Evolutionary conservation across 2,329 filamentous ascomycete genomes (phyloP).

Genomic region (Berkeleyomyces rouxiae): DNA sequence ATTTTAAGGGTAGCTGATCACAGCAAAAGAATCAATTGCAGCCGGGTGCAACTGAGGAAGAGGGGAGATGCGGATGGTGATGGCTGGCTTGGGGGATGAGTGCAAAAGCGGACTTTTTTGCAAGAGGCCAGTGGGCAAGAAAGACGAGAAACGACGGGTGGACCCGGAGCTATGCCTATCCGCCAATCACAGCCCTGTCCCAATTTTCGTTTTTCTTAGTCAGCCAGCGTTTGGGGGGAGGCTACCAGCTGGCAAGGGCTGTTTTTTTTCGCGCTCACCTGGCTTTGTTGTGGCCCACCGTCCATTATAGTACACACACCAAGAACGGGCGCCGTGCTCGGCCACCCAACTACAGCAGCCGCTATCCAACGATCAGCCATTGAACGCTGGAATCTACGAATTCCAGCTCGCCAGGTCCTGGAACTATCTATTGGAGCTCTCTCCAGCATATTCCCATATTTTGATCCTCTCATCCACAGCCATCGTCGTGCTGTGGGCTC

Average conservation of each 20-base stretch:
- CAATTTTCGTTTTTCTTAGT: slow-evolving; percentile 13
- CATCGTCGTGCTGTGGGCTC: neutral
- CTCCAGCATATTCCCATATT: neutral
- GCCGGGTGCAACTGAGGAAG: slow-evolving; percentile 39
- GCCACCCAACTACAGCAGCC: neutral
- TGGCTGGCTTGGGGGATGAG: slow-evolving; percentile 15
- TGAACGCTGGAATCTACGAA: slow-evolving; percentile 3
- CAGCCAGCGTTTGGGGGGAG: neutral
- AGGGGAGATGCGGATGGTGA: slow-evolving; percentile 19
- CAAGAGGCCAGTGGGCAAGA: slow-evolving; percentile 14
- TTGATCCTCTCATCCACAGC: neutral
- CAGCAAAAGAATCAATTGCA: slow-evolving; percentile 44
- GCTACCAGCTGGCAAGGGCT: slow-evolving; percentile 3
- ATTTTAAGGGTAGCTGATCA: slow-evolving; percentile 14
- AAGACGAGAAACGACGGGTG: slow-evolving; percentile 14
- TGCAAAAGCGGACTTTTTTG: slow-evolving; percentile 15
- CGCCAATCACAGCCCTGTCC: slow-evolving; percentile 10
- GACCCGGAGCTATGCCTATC: slow-evolving; percentile 11
- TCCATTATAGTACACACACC: neutral
- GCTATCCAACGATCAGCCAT: neutral
- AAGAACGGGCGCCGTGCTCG: slow-evolving; percentile 5
- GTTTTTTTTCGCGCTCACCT: slow-evolving; percentile 10
- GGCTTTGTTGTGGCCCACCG: slow-evolving; percentile 5
- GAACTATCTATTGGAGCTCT: neutral
- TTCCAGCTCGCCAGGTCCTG: neutral